Conservation (phyloP, 2,329 filamentous ascomycete species). For the Colletotrichum spinosum region DNA sequence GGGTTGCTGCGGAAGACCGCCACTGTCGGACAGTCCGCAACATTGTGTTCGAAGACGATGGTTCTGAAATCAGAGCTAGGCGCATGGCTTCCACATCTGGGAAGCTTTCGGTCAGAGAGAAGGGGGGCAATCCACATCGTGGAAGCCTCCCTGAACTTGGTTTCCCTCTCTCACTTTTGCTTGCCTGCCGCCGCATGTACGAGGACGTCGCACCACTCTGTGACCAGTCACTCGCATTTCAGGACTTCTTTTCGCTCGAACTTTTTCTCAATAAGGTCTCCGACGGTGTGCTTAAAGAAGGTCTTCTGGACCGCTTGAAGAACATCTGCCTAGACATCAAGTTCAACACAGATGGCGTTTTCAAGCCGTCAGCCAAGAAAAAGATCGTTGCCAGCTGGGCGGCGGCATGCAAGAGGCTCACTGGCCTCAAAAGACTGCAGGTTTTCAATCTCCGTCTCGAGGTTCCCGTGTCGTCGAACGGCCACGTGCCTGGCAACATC, state of each 20-base stretch:
- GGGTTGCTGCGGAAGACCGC: not conserved
- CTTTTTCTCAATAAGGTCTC: constrained; percentile 5
- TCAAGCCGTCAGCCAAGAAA: constrained; percentile 27
- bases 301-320: constrained; percentile 6
- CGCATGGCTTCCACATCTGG: not conserved
- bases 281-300: not conserved
- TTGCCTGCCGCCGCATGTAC: constrained; percentile 24
- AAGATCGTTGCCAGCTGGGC: constrained; percentile 14
- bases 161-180: constrained; percentile 1
- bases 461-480: constrained; percentile 14
- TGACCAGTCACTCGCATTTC: constrained; percentile 23
- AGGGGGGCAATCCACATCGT: no score
- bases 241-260: constrained; percentile 13
- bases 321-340: constrained; percentile 21
- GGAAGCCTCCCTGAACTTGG: not conserved
- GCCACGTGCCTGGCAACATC: not conserved
- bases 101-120: no score
- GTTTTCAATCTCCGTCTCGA: constrained; percentile 12
- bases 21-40: constrained; percentile 10
- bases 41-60: not conserved
- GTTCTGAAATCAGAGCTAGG: constrained; percentile 4
- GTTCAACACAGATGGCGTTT: constrained; percentile 16
- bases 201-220: constrained; percentile 22
- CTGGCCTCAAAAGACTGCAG: not conserved
- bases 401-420: constrained; percentile 13